Percentiles rank a stretch among this genome's conserved stretches.
These are phyloP conservation scores for Yamadazyma kanchanaburiensis DNA, from an alignment of 1,139 yeast species.

Conservation along the genomic window DNA sequence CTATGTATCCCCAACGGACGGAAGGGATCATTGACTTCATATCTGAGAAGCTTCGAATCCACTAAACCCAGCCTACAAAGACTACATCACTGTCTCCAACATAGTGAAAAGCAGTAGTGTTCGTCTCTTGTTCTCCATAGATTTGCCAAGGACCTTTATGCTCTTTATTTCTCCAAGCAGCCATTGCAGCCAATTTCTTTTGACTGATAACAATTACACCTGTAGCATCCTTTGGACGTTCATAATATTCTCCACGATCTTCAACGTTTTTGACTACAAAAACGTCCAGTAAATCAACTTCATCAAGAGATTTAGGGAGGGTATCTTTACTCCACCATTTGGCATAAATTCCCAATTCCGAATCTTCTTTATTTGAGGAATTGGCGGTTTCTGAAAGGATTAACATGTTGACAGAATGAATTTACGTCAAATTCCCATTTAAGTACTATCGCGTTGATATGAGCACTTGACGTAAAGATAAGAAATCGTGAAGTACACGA, in stretches of 20 bases:
- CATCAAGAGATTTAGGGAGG: conserved; percentile 5
- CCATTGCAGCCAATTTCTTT: conserved; percentile 8
- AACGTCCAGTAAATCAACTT: conserved; percentile 5
- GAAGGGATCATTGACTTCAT: too few species aligned
- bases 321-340: conserved; percentile 7
- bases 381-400: neutral
- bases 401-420: too few species aligned
- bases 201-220: conserved; percentile 11
- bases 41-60: too few species aligned
- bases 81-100: conserved; percentile 13
- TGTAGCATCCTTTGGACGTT: conserved; percentile 10
- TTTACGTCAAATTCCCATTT: too few species aligned
- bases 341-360: conserved; percentile 8
- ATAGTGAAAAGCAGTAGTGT: conserved; percentile 10
- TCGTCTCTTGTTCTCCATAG: conserved; percentile 14
- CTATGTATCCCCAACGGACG: too few species aligned
- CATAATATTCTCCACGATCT: conserved; percentile 15
- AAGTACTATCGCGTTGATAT: too few species aligned
- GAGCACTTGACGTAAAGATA: too few species aligned
- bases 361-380: neutral
- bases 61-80: conserved; percentile 12
- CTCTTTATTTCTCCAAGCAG: conserved; percentile 10
- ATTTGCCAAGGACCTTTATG: conserved; percentile 16
- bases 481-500: too few species aligned
- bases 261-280: conserved; percentile 11